Conservation (phyloP, 495 filamentous ascomycete genomes). For the Annulohypoxylon nitens region DNA sequence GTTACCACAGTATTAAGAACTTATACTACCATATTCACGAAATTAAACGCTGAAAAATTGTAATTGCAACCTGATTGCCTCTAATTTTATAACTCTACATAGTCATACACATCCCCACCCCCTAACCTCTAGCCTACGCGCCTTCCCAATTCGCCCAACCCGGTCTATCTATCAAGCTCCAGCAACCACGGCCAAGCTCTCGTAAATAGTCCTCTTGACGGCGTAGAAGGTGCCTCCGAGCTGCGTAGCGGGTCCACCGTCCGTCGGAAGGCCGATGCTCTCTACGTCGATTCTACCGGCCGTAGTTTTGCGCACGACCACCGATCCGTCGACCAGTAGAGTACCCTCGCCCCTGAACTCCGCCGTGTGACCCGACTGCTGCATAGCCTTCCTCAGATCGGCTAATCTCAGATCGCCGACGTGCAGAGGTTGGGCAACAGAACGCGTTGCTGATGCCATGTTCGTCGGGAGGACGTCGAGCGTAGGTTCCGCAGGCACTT, state of each 20-base stretch:
- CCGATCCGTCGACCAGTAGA: conserved; percentile 85
- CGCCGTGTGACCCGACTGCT: conserved; percentile 82
- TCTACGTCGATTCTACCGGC: conserved; percentile 92
- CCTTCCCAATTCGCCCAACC: neutral
- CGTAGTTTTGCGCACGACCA: conserved; percentile 88
- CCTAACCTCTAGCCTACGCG: neutral
- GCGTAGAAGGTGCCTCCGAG: conserved; percentile 74
- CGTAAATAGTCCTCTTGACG: conserved; percentile 86
- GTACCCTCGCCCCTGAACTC: conserved; percentile 96
- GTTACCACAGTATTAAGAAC: too few relatives aligned
- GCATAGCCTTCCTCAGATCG: conserved; percentile 87
- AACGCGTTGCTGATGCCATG: conserved; percentile 80
- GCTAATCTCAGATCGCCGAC: conserved; percentile 94
- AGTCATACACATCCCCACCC: conserved; percentile 16
- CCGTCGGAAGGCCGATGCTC: conserved; percentile 69
- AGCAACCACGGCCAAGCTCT: conserved; percentile 82
- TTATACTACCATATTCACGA: neutral
- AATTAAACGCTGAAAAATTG: neutral
- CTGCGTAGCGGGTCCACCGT: conserved; percentile 56
- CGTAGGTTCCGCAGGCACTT: conserved; percentile 63
- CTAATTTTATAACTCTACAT: conserved; percentile 28
- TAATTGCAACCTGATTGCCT: neutral
- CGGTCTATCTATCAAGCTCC: conserved; percentile 65
- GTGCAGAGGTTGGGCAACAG: conserved; percentile 88
- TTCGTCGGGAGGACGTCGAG: conserved; percentile 84